phyloP scores from a whole-genome alignment of 805 yeast species.

The Komagataella kurtzmanii region DNA sequence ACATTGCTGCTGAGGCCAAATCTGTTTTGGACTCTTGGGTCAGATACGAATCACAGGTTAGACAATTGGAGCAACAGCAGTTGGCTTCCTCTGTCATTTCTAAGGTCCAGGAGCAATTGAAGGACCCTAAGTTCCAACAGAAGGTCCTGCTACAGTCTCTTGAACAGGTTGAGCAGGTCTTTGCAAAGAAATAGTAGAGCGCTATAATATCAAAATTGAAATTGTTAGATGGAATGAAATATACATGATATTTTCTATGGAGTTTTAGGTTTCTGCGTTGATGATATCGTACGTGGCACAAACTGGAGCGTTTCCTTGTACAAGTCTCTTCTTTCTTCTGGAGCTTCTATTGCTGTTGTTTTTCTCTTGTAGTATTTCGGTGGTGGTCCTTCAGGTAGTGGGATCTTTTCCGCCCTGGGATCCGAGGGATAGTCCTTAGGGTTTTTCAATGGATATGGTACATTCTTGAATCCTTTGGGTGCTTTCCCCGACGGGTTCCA shows the following conservation, averaged over 20 bases:
- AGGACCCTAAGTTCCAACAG: slow-evolving; percentile 87
- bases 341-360: slow-evolving; percentile 5
- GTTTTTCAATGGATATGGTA: slow-evolving; percentile 19
- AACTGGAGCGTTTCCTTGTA: slow-evolving; percentile 2
- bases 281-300: neutral
- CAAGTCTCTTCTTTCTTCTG: slow-evolving; percentile 4
- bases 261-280: neutral
- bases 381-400: slow-evolving; percentile 26
- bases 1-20: slow-evolving; percentile 82
- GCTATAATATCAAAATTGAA: neutral
- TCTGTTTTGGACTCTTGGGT: slow-evolving; percentile 97
- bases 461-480: slow-evolving; percentile 20
- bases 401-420: slow-evolving; percentile 3
- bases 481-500: slow-evolving; percentile 49
- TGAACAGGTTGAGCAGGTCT: slow-evolving; percentile 81
- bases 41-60: slow-evolving; percentile 91
- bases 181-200: slow-evolving; percentile 24
- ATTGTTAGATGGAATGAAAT: neutral
- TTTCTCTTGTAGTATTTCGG: slow-evolving; percentile 32
- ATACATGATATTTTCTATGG: slow-evolving; percentile 1
- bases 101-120: slow-evolving; percentile 75
- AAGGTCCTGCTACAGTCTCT: slow-evolving; percentile 83
- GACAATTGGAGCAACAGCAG: slow-evolving; percentile 92
- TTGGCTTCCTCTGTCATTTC: slow-evolving; percentile 76
- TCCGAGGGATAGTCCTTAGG: slow-evolving; percentile 1